phyloP scores from a whole-genome alignment of 2,329 filamentous ascomycete genomes.

The Cladophialophora immunda region DNA sequence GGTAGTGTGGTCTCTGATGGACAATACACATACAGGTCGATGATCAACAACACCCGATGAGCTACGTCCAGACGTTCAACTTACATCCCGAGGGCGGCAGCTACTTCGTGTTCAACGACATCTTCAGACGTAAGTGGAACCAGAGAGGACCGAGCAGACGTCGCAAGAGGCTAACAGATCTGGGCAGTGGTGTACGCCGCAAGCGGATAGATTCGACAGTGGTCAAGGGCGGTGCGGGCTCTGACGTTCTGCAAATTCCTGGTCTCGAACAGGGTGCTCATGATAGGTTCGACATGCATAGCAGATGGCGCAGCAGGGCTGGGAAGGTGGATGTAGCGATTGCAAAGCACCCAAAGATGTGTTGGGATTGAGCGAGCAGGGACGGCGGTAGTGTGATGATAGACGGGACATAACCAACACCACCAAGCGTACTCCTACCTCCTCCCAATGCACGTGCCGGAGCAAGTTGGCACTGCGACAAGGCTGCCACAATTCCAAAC shows the following conservation, averaged over 20 bases:
- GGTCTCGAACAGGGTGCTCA: constrained; percentile 7
- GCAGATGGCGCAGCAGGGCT: constrained; percentile 22
- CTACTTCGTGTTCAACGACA: constrained; percentile 92
- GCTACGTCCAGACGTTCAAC: constrained; percentile 90
- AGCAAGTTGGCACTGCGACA: neutral
- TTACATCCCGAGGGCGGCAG: constrained; percentile 75
- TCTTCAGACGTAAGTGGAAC: constrained; percentile 64
- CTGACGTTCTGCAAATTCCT: neutral
- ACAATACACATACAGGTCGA: constrained; percentile 69
- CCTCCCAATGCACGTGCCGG: neutral
- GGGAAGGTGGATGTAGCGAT: constrained; percentile 5
- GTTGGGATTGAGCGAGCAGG: neutral
- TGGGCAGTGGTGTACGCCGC: constrained; percentile 36
- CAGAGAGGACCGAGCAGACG: neutral
- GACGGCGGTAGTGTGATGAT: neutral
- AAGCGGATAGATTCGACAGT: constrained; percentile 15
- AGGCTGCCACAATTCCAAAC: constrained; percentile 17
- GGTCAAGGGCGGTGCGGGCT: neutral
- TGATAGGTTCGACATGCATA: constrained; percentile 17
- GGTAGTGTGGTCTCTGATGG: constrained; percentile 5
- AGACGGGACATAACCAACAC: neutral
- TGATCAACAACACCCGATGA: constrained; percentile 85
- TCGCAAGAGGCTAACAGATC: constrained; percentile 20
- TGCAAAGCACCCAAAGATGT: constrained; percentile 3
- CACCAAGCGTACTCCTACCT: neutral